Conservation (phyloP, 1,284 basidiomycete genomes). For the Ustilago bromivora region DNA sequence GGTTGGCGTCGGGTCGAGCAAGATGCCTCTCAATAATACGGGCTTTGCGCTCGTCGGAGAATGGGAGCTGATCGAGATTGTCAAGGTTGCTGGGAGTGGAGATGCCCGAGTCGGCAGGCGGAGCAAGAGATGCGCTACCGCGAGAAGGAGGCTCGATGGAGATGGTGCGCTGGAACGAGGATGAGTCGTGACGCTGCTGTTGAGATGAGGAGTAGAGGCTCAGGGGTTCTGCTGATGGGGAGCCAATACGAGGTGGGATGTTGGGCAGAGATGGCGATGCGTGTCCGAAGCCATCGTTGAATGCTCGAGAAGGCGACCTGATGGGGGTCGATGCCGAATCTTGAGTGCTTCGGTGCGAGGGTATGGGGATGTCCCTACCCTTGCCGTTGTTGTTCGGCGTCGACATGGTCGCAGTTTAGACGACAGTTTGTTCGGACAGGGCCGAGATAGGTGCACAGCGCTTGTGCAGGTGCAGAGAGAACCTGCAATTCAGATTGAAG, state of each 20-base stretch:
- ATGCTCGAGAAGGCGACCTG: conserved; percentile 42
- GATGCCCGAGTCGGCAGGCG: conserved; percentile 45
- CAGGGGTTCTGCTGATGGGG: conserved; percentile 43
- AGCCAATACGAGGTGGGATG: conserved; percentile 55
- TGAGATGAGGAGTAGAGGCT: conserved; percentile 44
- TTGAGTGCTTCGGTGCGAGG: conserved; percentile 12
- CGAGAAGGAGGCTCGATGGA: conserved; percentile 44
- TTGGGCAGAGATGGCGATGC: conserved; percentile 53
- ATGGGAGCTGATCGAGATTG: conserved; percentile 59
- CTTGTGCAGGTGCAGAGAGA: no score
- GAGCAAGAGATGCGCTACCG: conserved; percentile 41
- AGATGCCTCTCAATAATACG: conserved; percentile 61
- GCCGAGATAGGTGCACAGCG: not conserved
- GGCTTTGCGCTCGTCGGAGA: conserved; percentile 63
- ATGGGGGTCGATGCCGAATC: conserved; percentile 28
- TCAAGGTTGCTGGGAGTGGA: conserved; percentile 53
- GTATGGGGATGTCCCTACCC: conserved; percentile 32
- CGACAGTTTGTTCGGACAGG: not conserved
- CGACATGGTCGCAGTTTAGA: conserved; percentile 22
- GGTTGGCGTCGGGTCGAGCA: conserved; percentile 41
- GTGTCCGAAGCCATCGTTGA: conserved; percentile 23
- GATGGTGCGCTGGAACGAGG: conserved; percentile 27
- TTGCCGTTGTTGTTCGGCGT: conserved; percentile 43
- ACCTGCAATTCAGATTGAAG: not conserved
- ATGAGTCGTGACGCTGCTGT: conserved; percentile 39